Evolutionary conservation across 495 filamentous ascomycete genomes (phyloP).

Genomic region (Podospora anserina): DNA sequence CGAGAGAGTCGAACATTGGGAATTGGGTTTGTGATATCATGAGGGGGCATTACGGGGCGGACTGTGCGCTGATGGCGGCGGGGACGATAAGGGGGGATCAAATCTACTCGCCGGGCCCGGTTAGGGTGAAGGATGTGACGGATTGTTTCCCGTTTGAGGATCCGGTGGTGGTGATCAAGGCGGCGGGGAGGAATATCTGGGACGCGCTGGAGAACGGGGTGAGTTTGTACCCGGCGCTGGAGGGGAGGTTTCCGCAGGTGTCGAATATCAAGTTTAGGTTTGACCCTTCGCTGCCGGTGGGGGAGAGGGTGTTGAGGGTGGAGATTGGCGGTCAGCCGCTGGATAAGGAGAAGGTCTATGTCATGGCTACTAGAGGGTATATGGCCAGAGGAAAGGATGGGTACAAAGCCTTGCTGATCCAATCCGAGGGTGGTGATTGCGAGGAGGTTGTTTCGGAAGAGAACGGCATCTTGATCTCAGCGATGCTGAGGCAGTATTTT

Average conservation of each 20-base stretch:
- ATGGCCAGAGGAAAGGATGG: constrained; percentile 86
- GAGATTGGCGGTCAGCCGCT: constrained; percentile 58
- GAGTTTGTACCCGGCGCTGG: constrained; percentile 73
- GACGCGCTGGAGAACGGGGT: constrained; percentile 81
- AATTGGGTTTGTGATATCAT: constrained; percentile 92
- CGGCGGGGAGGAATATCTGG: constrained; percentile 62
- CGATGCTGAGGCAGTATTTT: constrained; percentile 85
- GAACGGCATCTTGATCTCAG: constrained; percentile 78
- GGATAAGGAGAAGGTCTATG: constrained; percentile 59
- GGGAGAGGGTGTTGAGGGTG: constrained; percentile 60
- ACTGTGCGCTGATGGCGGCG: constrained; percentile 79
- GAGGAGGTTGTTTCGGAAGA: constrained; percentile 80
- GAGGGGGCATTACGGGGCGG: constrained; percentile 72
- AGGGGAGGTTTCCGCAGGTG: constrained; percentile 79
- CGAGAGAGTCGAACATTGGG: constrained; percentile 74
- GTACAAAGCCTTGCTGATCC: constrained; percentile 65
- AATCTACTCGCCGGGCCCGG: constrained; percentile 75
- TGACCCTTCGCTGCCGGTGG: constrained; percentile 55
- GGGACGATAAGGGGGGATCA: constrained; percentile 91
- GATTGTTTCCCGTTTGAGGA: constrained; percentile 92
- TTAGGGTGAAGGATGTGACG: constrained; percentile 71
- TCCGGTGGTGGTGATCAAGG: constrained; percentile 72
- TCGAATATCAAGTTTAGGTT: constrained; percentile 73
- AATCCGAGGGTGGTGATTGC: constrained; percentile 66
- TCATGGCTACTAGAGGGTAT: constrained; percentile 73